phyloP scores from a whole-genome alignment of 1,284 basidiomycete genomes.

The Rhodotorula mucilaginosa region DNA sequence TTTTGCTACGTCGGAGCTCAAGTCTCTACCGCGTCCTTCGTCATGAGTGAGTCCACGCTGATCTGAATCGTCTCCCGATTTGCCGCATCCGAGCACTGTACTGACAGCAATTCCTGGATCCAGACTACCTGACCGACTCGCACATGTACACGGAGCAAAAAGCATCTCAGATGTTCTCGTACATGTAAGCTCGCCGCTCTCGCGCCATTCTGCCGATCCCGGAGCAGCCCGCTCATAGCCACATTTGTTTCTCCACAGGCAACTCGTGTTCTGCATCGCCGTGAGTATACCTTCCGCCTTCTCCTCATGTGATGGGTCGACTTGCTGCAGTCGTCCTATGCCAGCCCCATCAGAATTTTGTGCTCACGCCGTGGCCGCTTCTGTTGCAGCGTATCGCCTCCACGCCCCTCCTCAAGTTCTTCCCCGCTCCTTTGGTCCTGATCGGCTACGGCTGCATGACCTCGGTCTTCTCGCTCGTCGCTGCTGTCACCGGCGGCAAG shows the following conservation, averaged over 20 bases:
- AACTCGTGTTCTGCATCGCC: slow-evolving; percentile 65
- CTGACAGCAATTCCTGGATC: not conserved
- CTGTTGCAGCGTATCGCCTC: slow-evolving; percentile 57
- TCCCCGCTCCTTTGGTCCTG: slow-evolving; percentile 66
- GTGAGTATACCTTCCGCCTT: slow-evolving; percentile 54
- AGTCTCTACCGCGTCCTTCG: slow-evolving; percentile 68
- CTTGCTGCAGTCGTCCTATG: not conserved
- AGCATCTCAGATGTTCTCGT: slow-evolving; percentile 66
- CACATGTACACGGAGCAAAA: slow-evolving; percentile 57
- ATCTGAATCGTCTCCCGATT: not conserved
- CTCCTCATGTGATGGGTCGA: not conserved
- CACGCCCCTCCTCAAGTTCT: slow-evolving; percentile 60
- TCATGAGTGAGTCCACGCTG: slow-evolving; percentile 62
- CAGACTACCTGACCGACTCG: slow-evolving; percentile 55
- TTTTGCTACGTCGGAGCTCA: slow-evolving; percentile 61
- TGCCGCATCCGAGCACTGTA: not conserved
- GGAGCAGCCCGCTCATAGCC: no score
- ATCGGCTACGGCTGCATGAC: slow-evolving; percentile 59
- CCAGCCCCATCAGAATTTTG: not conserved
- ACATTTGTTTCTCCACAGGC: slow-evolving; percentile 36
- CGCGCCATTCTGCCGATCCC: no score
- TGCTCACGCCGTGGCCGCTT: not conserved
- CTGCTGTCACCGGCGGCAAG: slow-evolving; percentile 58
- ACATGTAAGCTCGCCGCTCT: slow-evolving; percentile 50
- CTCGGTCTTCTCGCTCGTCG: slow-evolving; percentile 58